A percentile compares a stretch with the other conserved stretches of the same genome.
Conservation (phyloP, 768 basidiomycete genomes). For the Boletus reticulatus region DNA sequence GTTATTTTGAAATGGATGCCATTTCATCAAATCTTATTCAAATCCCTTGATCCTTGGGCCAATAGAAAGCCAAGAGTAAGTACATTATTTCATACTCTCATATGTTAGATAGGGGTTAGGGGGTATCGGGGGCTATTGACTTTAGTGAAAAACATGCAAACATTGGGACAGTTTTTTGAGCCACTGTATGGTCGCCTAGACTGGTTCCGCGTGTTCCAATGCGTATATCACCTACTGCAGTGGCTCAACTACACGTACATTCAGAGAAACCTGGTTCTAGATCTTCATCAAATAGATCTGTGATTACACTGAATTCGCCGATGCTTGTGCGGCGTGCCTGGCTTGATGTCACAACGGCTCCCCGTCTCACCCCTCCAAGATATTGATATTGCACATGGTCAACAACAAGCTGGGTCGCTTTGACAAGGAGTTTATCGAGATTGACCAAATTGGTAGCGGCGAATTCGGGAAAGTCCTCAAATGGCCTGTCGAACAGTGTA, state of each 20-base stretch:
- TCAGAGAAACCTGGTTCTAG: constrained; percentile 54
- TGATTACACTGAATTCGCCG: constrained; percentile 45
- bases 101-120: too few relatives aligned
- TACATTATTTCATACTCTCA: too few relatives aligned
- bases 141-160: too few relatives aligned
- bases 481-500: constrained; percentile 46
- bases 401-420: constrained; percentile 65
- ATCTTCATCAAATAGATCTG: constrained; percentile 54
- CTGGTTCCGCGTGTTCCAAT: constrained; percentile 51
- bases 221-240: constrained; percentile 47
- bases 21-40: too few relatives aligned
- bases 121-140: too few relatives aligned
- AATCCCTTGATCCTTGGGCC: too few relatives aligned
- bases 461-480: constrained; percentile 92
- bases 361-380: constrained; percentile 22
- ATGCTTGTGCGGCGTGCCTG: constrained; percentile 37
- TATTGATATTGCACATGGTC: constrained; percentile 25
- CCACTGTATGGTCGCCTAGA: constrained; percentile 35
- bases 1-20: too few relatives aligned
- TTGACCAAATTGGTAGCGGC: constrained; percentile 84
- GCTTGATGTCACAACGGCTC: constrained; percentile 21
- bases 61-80: too few relatives aligned
- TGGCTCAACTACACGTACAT: constrained; percentile 33
- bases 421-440: constrained; percentile 74
- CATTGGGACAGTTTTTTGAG: too few relatives aligned